These are phyloP conservation scores for Aspergillus pseudoterreus DNA, from an alignment of 2,329 filamentous ascomycete species.

Conservation along the genomic window DNA sequence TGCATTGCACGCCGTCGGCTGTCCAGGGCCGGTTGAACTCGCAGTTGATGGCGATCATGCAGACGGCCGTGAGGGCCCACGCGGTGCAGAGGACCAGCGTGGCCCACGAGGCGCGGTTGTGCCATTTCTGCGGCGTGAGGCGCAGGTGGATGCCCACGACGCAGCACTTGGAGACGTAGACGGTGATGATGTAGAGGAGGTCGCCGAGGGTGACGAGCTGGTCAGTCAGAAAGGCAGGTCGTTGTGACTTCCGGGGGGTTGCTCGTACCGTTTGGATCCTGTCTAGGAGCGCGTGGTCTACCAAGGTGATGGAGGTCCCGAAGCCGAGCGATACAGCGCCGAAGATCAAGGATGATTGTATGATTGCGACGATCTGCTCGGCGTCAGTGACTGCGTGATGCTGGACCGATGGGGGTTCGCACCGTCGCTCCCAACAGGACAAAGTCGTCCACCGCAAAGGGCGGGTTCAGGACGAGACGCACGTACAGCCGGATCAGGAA, in stretches of 20 bases:
- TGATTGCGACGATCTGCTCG: conserved; percentile 24
- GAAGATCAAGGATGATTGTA: conserved; percentile 31
- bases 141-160: conserved; percentile 44
- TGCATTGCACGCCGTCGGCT: conserved; percentile 20
- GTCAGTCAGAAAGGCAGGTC: neutral
- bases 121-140: conserved; percentile 41
- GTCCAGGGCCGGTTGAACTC: conserved; percentile 37
- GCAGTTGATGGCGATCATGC: conserved; percentile 42
- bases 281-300: conserved; percentile 18
- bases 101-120: conserved; percentile 33
- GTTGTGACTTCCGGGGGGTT: neutral
- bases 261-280: conserved; percentile 25
- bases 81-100: conserved; percentile 35
- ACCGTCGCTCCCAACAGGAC: conserved; percentile 32
- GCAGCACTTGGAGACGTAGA: conserved; percentile 37
- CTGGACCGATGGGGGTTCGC: conserved; percentile 3
- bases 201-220: conserved; percentile 36
- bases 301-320: conserved; percentile 29
- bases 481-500: conserved; percentile 36
- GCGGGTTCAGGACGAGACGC: conserved; percentile 28
- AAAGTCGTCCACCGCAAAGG: conserved; percentile 33
- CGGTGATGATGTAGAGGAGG: conserved; percentile 40
- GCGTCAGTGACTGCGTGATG: neutral
- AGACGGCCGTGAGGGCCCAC: conserved; percentile 38
- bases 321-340: conserved; percentile 29